Base-by-base conservation (phyloP, 2,329 filamentous ascomycete species). In the Monilinia laxa region DNA sequence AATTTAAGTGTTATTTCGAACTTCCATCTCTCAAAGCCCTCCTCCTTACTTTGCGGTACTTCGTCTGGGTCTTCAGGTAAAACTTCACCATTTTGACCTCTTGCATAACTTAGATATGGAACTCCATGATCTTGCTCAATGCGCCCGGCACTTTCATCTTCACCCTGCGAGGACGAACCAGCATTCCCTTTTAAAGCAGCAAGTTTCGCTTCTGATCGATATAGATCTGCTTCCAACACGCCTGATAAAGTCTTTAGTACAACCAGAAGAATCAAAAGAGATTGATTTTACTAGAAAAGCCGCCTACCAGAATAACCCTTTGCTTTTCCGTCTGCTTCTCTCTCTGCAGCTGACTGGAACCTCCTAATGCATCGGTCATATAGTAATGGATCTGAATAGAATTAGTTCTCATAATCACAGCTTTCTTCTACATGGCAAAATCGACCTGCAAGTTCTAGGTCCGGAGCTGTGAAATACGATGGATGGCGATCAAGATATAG, bases 221-320 rank as follows among this genome's bases (percentile, higher is more conserved):
- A 75, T 11, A 77, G 67, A 69, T 77, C 76, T 63, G 76, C 76
- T 72, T 77, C 76, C 23, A 77, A 56, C 7, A 77, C 73, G 23
- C 58, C 58, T 62, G 12, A 45, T 51, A 25, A 35, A 62, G 28
- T 51, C 11, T 38, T 62, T 51, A 51, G 47, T 60, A 38, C n/a
- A 45, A 60, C 38, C 20, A 60, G 45, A 38, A 38, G 58, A 51
- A 58, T 49, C 31, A 25, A 7, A 38, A 35, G 45, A 23, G 28
- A 35, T 25, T 31, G 9, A 60, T 5, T 23, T 20, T 45, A 60
- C 12, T 51, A 23, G 7, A 49, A 49, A 31, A 38, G 25, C 1
- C 45, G n/a, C 58, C 58, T 62, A 62, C 75, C 75, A 3, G 74
- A 75, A 68, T 76, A 77, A 38, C 76, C 76, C 67, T 77, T 77